Evolutionary conservation across 1,139 yeast species (phyloP).

Genomic region (Blastobotrys illinoisensis): DNA sequence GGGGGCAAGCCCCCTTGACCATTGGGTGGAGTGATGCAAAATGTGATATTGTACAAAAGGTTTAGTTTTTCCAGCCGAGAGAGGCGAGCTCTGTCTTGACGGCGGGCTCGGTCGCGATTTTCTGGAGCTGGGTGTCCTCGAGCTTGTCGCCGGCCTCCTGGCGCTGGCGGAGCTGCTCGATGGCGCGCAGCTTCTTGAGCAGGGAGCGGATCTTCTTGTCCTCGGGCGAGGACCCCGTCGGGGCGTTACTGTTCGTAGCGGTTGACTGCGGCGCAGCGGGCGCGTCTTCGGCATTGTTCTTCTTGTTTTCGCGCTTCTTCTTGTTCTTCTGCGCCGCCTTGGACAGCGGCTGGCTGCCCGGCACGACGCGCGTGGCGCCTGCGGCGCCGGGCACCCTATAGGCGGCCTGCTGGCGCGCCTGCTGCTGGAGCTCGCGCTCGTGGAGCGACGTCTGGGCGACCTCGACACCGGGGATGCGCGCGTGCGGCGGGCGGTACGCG

Average conservation of each 20-base stretch:
- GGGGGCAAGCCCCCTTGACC: background rate
- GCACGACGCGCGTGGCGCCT: slow-evolving; percentile 36
- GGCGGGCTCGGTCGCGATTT: slow-evolving; percentile 79
- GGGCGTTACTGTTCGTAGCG: slow-evolving; percentile 20
- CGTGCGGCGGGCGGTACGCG: slow-evolving; percentile 96
- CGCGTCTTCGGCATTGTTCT: slow-evolving; percentile 29
- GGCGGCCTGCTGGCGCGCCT: slow-evolving; percentile 34
- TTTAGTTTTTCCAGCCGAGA: slow-evolving; percentile 58
- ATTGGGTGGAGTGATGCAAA: background rate
- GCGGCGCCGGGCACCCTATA: slow-evolving; percentile 37
- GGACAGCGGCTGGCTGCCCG: slow-evolving; percentile 39
- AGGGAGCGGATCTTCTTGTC: slow-evolving; percentile 89
- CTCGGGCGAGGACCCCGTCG: slow-evolving; percentile 43
- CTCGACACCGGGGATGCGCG: slow-evolving; percentile 42
- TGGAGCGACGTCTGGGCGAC: slow-evolving; percentile 30
- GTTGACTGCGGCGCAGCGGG: slow-evolving; percentile 10
- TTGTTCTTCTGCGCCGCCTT: slow-evolving; percentile 70
- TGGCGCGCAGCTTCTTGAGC: slow-evolving; percentile 89
- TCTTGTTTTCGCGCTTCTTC: slow-evolving; percentile 70
- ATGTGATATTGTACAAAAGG: background rate
- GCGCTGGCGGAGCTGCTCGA: slow-evolving; percentile 80
- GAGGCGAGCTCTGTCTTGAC: slow-evolving; percentile 65
- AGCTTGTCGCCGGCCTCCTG: slow-evolving; percentile 78
- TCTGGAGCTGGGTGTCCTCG: slow-evolving; percentile 88
- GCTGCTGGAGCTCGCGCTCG: slow-evolving; percentile 26